Conservation (phyloP, 2,329 filamentous ascomycete species). For the Botryotinia calthae region DNA sequence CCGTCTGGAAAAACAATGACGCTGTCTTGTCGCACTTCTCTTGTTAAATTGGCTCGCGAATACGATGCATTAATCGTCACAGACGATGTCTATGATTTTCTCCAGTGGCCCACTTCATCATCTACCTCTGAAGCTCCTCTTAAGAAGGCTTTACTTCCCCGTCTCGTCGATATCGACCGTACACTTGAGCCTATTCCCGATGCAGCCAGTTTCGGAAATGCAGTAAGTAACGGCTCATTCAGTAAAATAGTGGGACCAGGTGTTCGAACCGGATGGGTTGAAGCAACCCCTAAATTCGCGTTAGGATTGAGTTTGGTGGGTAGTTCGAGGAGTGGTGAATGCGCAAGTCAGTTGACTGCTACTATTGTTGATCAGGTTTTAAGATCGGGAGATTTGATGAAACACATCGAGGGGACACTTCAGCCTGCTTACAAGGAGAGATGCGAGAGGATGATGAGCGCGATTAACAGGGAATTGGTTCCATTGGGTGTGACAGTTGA, state of each 20-base stretch:
- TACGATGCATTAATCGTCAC: constrained; percentile 79
- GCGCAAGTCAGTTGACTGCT: constrained; percentile 54
- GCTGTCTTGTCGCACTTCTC: constrained; percentile 58
- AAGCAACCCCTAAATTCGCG: constrained; percentile 63
- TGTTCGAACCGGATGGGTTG: constrained; percentile 82
- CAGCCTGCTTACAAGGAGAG: constrained; percentile 48
- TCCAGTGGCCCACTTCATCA: constrained; percentile 66
- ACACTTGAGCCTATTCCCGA: constrained; percentile 58
- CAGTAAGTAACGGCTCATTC: constrained; percentile 84
- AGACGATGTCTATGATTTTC: constrained; percentile 93
- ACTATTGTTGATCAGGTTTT: constrained; percentile 52
- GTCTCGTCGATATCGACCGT: constrained; percentile 76
- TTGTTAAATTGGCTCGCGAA: constrained; percentile 74
- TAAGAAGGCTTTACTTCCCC: constrained; percentile 51
- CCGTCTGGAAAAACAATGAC: constrained; percentile 84
- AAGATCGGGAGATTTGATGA: constrained; percentile 44
- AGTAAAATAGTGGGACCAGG: constrained; percentile 85
- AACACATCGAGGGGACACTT: constrained; percentile 45
- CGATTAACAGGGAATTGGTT: constrained; percentile 57
- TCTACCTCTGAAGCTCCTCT: constrained; percentile 20
- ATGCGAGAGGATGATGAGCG: constrained; percentile 53
- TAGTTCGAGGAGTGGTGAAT: constrained; percentile 55
- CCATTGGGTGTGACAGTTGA: constrained; percentile 57
- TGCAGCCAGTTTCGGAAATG: constrained; percentile 68
- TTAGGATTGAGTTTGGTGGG: constrained; percentile 53